Conservation (phyloP, 202 grass and related monocot species). For the Elaeis oleifera region DNA sequence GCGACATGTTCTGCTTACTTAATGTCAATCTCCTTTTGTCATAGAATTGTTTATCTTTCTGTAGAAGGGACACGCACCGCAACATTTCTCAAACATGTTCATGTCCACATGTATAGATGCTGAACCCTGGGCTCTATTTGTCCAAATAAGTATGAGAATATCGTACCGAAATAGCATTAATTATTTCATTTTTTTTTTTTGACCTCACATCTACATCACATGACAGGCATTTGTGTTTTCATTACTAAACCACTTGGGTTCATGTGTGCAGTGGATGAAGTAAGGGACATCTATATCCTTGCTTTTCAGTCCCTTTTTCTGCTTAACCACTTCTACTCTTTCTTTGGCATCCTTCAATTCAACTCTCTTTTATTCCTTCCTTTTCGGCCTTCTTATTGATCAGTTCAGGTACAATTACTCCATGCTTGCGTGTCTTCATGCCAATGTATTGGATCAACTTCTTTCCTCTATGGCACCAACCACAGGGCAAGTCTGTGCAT, state of each 20-base stretch:
- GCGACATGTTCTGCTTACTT: no score
- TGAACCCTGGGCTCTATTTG: neutral
- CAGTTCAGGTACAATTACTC: constrained; percentile 9
- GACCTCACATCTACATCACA: constrained; percentile 43
- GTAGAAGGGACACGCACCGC: no score
- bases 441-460: constrained; percentile 58
- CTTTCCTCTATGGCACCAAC: constrained; percentile 57
- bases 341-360: constrained; percentile 23
- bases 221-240: constrained; percentile 69
- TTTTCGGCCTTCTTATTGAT: constrained; percentile 39
- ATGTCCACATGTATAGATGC: no score
- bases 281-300: constrained; percentile 58
- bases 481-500: constrained; percentile 47
- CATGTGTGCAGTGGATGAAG: constrained; percentile 79
- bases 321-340: constrained; percentile 8
- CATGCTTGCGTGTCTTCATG: constrained; percentile 38
- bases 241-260: constrained; percentile 50
- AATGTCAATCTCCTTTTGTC: no score
- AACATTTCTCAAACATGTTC: no score
- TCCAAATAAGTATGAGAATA: neutral
- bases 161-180: neutral
- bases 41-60: no score
- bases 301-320: constrained; percentile 17
- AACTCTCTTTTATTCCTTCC: constrained; percentile 28
- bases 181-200: no score